Base-by-base conservation (phyloP, 495 filamentous ascomycete species). In the Xylaria telfairii region DNA sequence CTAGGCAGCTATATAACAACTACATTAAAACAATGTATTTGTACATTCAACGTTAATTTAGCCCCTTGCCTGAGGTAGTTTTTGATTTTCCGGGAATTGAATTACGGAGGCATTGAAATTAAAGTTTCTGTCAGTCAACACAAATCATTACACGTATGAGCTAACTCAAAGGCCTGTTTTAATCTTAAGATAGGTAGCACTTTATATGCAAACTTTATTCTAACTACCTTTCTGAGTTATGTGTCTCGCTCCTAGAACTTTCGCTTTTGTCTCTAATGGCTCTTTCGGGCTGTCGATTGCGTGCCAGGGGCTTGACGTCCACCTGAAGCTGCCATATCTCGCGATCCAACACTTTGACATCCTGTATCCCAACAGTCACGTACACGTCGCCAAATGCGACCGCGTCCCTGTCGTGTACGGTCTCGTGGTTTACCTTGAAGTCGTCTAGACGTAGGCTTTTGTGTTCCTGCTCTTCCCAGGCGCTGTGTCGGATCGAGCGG, bases 321-420 rank as follows among this genome's bases (percentile, higher is more conserved):
- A 37, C 4, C 0, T 10, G 28, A 21, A 59, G 56, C 56, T 59
- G 32, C 56, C 32, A 37, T n/a, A 59, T 59, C 32, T 59, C 56
- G n/a, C 56, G 56, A 1, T 59, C 56, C 19, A 59, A 13, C 30
- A 59, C 56, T 37, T 37, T 59, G 17, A 59, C 30, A 37, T 59
- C 32, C 19, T 21, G 56, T 9, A 59, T 59, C 30, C 30, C 32
- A 13, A 39, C 15, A 59, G 56, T 59, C n/a, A 59, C n/a, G 6
- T 59, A 59, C 10, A 59, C 53, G 19, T 59, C n/a, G 2, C 56
- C 56, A 37, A 59, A 59, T 3, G 56, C 56, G 17, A 59, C 56
- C 10, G 10, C 56, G n/a, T 37, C 56, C 19, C 21, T 39, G 32
- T 59, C 56, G 19, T 17, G 32, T 21, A 59, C 56, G 0, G 56